Conservation (phyloP, 371 early-diverging fungal species). For the Apophysomyces sp. region DNA sequence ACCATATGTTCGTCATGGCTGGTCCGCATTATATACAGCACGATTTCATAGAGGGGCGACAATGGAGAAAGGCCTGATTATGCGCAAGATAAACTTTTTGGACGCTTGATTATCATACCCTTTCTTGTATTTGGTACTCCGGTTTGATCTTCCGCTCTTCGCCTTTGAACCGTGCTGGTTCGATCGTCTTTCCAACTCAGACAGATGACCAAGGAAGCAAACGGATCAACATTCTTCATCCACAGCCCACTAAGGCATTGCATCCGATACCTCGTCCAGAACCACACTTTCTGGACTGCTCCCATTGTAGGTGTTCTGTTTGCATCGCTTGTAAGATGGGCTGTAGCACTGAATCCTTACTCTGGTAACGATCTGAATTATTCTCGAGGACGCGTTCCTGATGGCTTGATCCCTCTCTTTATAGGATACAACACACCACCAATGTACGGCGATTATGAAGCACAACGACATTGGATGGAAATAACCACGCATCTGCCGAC, state of each 20-base stretch:
- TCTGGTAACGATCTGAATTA: slow-evolving; percentile 59
- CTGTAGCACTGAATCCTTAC: slow-evolving; percentile 70
- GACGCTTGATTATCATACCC: too few species aligned
- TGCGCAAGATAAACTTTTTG: too few species aligned
- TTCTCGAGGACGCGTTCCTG: neutral
- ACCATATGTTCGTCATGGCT: too few species aligned
- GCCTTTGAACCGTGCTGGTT: neutral
- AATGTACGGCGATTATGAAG: slow-evolving; percentile 94
- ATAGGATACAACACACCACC: slow-evolving; percentile 62
- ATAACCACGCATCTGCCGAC: slow-evolving; percentile 79
- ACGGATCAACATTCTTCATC: neutral
- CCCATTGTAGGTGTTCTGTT: slow-evolving; percentile 49
- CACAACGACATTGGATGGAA: slow-evolving; percentile 98
- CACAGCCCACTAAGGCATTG: slow-evolving; percentile 18
- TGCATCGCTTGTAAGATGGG: slow-evolving; percentile 70
- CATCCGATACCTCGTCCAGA: slow-evolving; percentile 21
- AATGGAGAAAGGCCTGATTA: too few species aligned
- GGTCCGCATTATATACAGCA: too few species aligned
- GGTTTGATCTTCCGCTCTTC: too few species aligned
- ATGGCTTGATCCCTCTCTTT: neutral
- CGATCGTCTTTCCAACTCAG: neutral
- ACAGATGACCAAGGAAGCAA: neutral
- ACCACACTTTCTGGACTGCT: slow-evolving; percentile 37
- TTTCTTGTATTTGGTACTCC: too few species aligned
- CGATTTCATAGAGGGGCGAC: too few species aligned